Conservation (phyloP, 768 basidiomycete species). For the Thelephora aurantiotincta region DNA sequence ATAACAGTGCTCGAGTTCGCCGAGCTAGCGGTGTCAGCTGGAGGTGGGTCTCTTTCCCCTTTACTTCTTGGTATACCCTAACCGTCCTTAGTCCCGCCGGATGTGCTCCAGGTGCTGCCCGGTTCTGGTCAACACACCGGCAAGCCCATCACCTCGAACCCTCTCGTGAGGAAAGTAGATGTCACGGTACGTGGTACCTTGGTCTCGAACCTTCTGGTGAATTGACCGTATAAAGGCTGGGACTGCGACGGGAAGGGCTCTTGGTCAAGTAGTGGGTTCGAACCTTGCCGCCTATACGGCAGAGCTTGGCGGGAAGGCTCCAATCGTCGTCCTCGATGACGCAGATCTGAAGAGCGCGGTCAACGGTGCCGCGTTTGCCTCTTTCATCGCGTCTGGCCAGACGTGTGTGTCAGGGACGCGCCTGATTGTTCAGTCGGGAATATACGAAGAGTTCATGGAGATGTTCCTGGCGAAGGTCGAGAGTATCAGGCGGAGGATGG, state of each 20-base stretch:
- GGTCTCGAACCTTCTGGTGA: neutral
- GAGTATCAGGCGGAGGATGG: conserved; percentile 57
- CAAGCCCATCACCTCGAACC: conserved; percentile 47
- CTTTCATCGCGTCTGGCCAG: conserved; percentile 80
- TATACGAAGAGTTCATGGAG: conserved; percentile 57
- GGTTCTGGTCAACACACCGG: conserved; percentile 58
- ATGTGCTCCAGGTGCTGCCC: conserved; percentile 60
- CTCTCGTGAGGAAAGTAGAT: conserved; percentile 66
- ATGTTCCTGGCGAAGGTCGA: conserved; percentile 47
- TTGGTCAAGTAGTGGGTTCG: conserved; percentile 60
- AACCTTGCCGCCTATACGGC: conserved; percentile 71
- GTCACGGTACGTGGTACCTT: conserved; percentile 42
- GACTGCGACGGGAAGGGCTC: conserved; percentile 57
- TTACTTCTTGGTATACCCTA: neutral
- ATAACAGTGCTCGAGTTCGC: conserved; percentile 70
- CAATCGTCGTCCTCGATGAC: conserved; percentile 68
- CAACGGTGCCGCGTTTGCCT: conserved; percentile 73
- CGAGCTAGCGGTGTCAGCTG: conserved; percentile 45
- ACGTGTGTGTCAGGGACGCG: conserved; percentile 88
- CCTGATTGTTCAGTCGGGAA: conserved; percentile 53
- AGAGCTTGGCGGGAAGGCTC: conserved; percentile 81
- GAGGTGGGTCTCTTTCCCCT: conserved; percentile 29
- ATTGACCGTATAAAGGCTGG: conserved; percentile 38
- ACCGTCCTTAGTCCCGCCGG: conserved; percentile 48
- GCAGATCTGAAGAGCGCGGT: conserved; percentile 62